Base-by-base conservation (phyloP, 805 yeast species). In the Candida tibetensis region DNA sequence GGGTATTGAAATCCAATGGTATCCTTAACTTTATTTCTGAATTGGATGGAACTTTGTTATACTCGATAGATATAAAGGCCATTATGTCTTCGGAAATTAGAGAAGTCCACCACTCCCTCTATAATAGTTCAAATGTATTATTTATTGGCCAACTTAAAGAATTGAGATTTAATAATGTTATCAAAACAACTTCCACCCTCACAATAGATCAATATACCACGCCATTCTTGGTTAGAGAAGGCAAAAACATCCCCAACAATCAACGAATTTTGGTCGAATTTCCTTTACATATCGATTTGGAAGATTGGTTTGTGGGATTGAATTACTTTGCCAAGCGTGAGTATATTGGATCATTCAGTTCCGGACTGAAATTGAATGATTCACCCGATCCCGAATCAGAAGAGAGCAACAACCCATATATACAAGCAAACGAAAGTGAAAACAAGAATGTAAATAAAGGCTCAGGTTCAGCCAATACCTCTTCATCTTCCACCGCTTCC, bases 271-370 rank as follows among this genome's bases (percentile, higher is more conserved):
- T 82, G 16, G 62, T 84, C 34, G 78, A 76, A 45, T 84, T 84
- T 45, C 84, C 86, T 2, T 62, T 80, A 28, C 77, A 77, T 47
- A 77, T 79, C 16, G 90, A 83, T 55, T 64, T 83, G 30, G 90
- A 83, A 51, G 89, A 82, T 53, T 84, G 93, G 90, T 68, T 75
- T 44, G 84, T 84, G 9, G 81, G 86, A 0, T 58, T 85, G 41
- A 74, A 71, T 31, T 78, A 85, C 10, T 80, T 82, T 49, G 72
- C 87, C 5, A 74, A 72, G 39, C 57, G 80, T 19, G 88, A 82
- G 47, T 78, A 69, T 43, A 69, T 69, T 37, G 74, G 73, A 1
- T 44, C 55, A 1, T 56, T 29, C 7, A 34, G 39, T 4, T 34
- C 38, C 9, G 34, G 16, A 12, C 39, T 37, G 41, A 25, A 25